A percentile compares a stretch with the other conserved stretches of the same genome.
Conservation (phyloP, 345 rosid species). For the Dimocarpus longan region DNA sequence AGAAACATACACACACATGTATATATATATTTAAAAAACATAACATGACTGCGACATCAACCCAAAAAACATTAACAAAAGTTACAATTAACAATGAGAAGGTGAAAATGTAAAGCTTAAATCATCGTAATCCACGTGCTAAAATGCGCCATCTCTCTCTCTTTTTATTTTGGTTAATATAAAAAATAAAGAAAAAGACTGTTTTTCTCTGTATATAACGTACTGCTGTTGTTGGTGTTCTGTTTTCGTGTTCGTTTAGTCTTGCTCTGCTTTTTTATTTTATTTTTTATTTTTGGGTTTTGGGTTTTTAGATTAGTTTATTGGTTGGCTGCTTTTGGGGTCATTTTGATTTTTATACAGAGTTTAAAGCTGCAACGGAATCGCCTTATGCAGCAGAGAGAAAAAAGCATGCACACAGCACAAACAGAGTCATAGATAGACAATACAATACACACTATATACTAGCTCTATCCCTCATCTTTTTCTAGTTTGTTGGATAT, state of each 20-base stretch:
- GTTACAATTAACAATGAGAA: neutral
- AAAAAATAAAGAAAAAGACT: too few relatives aligned
- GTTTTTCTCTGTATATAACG: neutral
- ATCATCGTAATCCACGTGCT: constrained; percentile 51
- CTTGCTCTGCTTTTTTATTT: constrained; percentile 35
- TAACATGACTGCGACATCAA: neutral
- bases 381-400: constrained; percentile 67
- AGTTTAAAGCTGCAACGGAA: constrained; percentile 87
- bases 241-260: constrained; percentile 55
- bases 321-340: constrained; percentile 15
- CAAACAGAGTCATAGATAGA: too few relatives aligned
- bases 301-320: constrained; percentile 10
- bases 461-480: neutral
- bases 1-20: too few relatives aligned
- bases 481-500: too few relatives aligned
- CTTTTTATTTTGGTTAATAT: neutral
- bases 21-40: neutral
- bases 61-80: neutral
- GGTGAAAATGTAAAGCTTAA: constrained; percentile 17
- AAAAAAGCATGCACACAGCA: constrained; percentile 50
- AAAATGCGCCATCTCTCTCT: constrained; percentile 44
- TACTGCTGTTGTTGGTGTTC: constrained; percentile 12
- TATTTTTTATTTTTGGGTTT: neutral
- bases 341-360: constrained; percentile 21
- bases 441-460: neutral